Evolutionary conservation across 1,284 basidiomycete genomes (phyloP), one percentile per base, ranked within the genome.

Genomic region (Ganoderma boninense): DNA sequence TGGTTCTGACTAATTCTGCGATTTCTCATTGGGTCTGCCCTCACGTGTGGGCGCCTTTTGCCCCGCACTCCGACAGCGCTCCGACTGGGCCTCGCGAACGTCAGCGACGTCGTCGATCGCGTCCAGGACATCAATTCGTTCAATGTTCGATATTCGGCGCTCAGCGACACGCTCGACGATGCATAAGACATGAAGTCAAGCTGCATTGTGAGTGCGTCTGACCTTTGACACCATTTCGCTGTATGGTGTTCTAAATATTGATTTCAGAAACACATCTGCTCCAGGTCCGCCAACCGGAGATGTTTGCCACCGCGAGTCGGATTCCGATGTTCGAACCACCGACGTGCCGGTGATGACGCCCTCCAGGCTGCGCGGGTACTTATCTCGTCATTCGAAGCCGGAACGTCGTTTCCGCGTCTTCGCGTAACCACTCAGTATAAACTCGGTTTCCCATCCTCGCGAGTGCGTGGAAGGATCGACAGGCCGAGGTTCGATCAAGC

Each of bases 1-100:
- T 70, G 62, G 67, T 29, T 56, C 59, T 74, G 70, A 71, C 73
- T 70, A 74, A 74, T 70, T 63, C 60, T 20, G 52, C 11, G 59
- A 62, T 11, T 38, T 62, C 69, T 62, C 49, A 74, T 74, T 74
- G 70, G 73, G 52, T 49, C 40, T 4, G 35, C 52, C 52, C 23
- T 46, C 69, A 65, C 69, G 63, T 68, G 46, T 42, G 43, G 44
- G 66, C 66, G 65, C n/a, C 29, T 61, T 67, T 67, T 65, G 49
- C 66, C 66, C 60, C 67, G 32, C 62, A 68, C 16, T 8, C 18
- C 49, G 49, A 26, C 49, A 1, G 49, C 35, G 35, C 35, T 35
- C 35, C 10, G 23, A n/a, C n/a, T n/a, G n/a, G n/a, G n/a, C n/a
- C n/a, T n/a, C 29, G 29, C 29, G 29, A 32, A 32, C 29, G 29